These are phyloP conservation scores for Colletotrichum sp. DNA, from an alignment of 2,329 filamentous ascomycete species.

Conservation along the genomic window DNA sequence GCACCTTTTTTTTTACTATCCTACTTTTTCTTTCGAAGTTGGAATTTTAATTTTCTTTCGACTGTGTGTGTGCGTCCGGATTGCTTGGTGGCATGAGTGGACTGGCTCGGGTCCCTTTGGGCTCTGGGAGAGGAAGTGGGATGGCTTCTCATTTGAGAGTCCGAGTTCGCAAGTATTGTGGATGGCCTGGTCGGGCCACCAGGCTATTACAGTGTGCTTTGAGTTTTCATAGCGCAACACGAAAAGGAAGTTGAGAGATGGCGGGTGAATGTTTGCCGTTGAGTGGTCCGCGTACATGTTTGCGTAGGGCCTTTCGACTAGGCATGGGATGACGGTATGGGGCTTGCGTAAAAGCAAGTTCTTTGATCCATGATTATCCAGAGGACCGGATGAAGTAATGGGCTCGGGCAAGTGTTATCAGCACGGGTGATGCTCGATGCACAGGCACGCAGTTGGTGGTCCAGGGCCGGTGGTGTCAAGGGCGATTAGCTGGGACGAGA, in stretches of 20 bases:
- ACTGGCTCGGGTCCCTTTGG: not conserved
- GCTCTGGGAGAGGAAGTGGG: not conserved
- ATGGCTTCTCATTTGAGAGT: not conserved
- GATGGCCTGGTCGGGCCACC: not conserved
- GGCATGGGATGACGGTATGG: not conserved
- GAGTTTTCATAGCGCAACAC: constrained; percentile 14
- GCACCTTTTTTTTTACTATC: constrained; percentile 22
- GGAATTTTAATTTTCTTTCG: constrained; percentile 1
- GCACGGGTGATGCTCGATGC: not conserved
- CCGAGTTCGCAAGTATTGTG: not conserved
- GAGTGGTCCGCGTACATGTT: not conserved
- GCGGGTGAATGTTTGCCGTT: not conserved
- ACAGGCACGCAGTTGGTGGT: not conserved
- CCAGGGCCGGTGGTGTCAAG: not conserved
- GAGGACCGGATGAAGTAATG: not conserved
- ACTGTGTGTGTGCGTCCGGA: not conserved
- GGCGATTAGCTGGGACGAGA: not conserved
- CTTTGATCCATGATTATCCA: not conserved
- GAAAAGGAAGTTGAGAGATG: constrained; percentile 19
- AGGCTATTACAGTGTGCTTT: constrained; percentile 4
- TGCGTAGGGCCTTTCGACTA: not conserved
- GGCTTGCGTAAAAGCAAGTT: too few relatives aligned
- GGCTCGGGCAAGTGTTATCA: not conserved
- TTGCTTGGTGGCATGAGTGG: not conserved
- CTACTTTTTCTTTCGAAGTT: constrained; percentile 14